Conservation (phyloP, 2,329 filamentous ascomycete species). For the Apiospora kogelbergensis region DNA sequence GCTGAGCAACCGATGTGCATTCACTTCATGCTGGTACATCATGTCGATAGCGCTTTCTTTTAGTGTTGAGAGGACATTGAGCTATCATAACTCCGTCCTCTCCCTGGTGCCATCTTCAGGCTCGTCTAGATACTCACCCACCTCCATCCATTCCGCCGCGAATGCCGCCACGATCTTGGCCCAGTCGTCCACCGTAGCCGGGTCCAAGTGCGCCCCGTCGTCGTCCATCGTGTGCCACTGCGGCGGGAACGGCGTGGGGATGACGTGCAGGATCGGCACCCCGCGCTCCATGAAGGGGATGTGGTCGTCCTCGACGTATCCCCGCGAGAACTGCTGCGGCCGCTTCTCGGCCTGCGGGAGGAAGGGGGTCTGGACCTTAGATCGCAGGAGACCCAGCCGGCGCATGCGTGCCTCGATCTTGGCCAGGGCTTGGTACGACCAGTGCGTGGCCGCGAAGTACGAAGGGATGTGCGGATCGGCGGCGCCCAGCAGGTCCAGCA, state of each 20-base stretch:
- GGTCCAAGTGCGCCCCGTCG: constrained; percentile 80
- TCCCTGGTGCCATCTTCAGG: constrained; percentile 1
- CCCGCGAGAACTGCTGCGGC: constrained; percentile 45
- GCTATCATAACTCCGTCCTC: constrained; percentile 13
- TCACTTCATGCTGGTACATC: no score
- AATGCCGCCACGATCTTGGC: constrained; percentile 80
- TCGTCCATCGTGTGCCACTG: constrained; percentile 89
- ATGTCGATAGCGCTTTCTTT: no score
- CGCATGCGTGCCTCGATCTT: constrained; percentile 73
- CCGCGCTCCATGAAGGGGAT: constrained; percentile 85
- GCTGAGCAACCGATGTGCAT: background rate
- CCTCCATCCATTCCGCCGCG: constrained; percentile 87
- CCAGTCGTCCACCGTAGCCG: constrained; percentile 83
- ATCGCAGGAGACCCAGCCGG: constrained; percentile 56
- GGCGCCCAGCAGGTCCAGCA: constrained; percentile 85
- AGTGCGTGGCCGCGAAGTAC: constrained; percentile 88
- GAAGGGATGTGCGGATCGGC: constrained; percentile 71
- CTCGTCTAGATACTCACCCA: constrained; percentile 41
- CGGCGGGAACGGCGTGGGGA: constrained; percentile 76
- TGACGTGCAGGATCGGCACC: constrained; percentile 86
- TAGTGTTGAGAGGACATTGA: no score
- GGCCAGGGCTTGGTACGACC: constrained; percentile 83
- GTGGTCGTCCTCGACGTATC: constrained; percentile 80
- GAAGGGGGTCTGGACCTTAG: constrained; percentile 53
- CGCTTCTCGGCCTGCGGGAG: constrained; percentile 63